Conservation (phyloP, 2,329 filamentous ascomycete genomes). For the Knufia fluminis region DNA sequence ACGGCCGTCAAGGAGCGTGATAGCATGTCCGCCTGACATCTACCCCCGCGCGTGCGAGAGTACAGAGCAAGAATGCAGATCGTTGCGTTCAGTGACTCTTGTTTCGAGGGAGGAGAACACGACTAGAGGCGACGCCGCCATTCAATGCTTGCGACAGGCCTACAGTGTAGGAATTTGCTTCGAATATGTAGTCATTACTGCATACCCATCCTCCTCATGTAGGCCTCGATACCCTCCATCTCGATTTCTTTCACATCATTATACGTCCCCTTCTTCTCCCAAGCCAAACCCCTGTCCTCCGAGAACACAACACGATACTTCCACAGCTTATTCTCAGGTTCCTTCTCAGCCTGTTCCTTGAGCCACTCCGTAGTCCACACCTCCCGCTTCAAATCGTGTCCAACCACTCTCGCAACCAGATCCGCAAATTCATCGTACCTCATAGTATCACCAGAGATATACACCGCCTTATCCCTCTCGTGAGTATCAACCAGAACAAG, state of each 20-base stretch:
- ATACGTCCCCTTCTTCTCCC: conserved; percentile 46
- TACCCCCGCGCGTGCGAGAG: too few relatives aligned
- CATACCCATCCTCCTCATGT: conserved; percentile 8
- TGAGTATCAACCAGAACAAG: conserved; percentile 38
- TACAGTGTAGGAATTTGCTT: too few relatives aligned
- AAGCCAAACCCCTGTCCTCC: conserved; percentile 49
- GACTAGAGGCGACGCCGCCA: too few relatives aligned
- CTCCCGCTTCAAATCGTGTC: conserved; percentile 38
- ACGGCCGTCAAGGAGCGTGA: too few relatives aligned
- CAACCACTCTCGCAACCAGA: conserved; percentile 39
- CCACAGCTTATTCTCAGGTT: conserved; percentile 42
- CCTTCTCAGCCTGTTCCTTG: conserved; percentile 36
- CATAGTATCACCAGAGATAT: conserved; percentile 54
- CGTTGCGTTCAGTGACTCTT: too few relatives aligned
- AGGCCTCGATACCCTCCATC: conserved; percentile 16
- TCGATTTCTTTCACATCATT: conserved; percentile 31
- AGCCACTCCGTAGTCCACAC: conserved; percentile 42
- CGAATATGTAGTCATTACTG: background rate
- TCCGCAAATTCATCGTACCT: conserved; percentile 48
- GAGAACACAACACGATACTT: conserved; percentile 57
- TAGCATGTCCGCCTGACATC: too few relatives aligned
- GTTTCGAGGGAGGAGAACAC: too few relatives aligned
- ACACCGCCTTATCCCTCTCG: conserved; percentile 39
- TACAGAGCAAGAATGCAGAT: too few relatives aligned
- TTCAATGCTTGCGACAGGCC: too few relatives aligned